A percentile compares a stretch with the other conserved stretches of the same genome.
Conservation (phyloP, 1,139 yeast species). For the Diutina catenulata region DNA sequence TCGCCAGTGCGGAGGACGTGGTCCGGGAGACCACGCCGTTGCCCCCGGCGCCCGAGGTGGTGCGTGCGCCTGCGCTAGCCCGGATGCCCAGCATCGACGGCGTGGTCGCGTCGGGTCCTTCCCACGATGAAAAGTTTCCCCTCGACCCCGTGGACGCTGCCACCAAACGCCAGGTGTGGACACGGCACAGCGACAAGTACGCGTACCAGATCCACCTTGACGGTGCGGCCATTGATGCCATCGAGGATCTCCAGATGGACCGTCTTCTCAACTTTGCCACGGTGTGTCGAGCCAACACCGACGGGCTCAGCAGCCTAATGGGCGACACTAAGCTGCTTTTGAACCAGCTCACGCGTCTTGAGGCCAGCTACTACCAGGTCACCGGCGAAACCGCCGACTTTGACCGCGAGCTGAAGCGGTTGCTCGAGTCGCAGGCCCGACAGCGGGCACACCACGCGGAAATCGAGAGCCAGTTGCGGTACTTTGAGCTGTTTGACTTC, state of each 20-base stretch:
- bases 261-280: constrained; percentile 21
- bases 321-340: constrained; percentile 31
- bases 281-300: constrained; percentile 22
- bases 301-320: constrained; percentile 25
- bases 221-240: not conserved
- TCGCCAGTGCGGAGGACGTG: not conserved
- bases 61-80: not conserved
- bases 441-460: constrained; percentile 33
- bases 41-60: not conserved
- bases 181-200: not conserved
- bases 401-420: constrained; percentile 42
- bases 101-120: not conserved
- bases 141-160: not conserved
- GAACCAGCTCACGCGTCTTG: constrained; percentile 28
- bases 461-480: constrained; percentile 39
- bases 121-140: not conserved
- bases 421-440: constrained; percentile 40
- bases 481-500: constrained; percentile 61
- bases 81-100: not conserved
- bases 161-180: not conserved
- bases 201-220: not conserved
- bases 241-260: constrained; percentile 3
- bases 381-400: constrained; percentile 51
- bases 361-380: constrained; percentile 42
- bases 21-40: not conserved